Percentiles rank a stretch among this genome's conserved stretches.
These are phyloP conservation scores for Bipolaris oryzae DNA, from an alignment of 2,329 filamentous ascomycete genomes.

Conservation along the genomic window DNA sequence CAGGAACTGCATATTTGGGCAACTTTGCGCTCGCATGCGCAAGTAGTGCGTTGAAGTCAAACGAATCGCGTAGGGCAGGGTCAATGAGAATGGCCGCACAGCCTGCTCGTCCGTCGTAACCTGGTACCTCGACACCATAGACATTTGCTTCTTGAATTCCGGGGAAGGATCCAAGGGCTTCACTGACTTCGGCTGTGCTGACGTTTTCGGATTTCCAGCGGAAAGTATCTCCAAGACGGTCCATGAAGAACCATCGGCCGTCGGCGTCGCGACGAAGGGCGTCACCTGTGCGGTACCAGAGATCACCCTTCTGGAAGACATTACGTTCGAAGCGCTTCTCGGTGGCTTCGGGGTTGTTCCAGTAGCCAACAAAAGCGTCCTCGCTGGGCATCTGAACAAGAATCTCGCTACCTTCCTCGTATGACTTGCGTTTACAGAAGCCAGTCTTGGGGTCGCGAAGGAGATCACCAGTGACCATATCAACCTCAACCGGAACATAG, in stretches of 20 bases:
- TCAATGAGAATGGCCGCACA: slow-evolving; percentile 65
- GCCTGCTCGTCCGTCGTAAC: slow-evolving; percentile 59
- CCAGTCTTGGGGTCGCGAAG: slow-evolving; percentile 70
- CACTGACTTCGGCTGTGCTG: slow-evolving; percentile 55
- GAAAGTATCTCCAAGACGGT: slow-evolving; percentile 57
- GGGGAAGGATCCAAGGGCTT: slow-evolving; percentile 53
- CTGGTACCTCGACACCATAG: slow-evolving; percentile 56
- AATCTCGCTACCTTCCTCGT: slow-evolving; percentile 76
- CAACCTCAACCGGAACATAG: slow-evolving; percentile 71
- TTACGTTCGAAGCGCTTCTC: slow-evolving; percentile 58
- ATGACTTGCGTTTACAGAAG: slow-evolving; percentile 67
- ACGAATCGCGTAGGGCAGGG: slow-evolving; percentile 54
- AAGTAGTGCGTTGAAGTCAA: slow-evolving; percentile 62
- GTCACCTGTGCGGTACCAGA: slow-evolving; percentile 57
- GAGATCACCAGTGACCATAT: slow-evolving; percentile 71
- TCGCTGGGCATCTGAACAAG: slow-evolving; percentile 66
- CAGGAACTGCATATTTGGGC: slow-evolving; percentile 75
- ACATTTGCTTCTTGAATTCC: slow-evolving; percentile 56
- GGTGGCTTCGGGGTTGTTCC: slow-evolving; percentile 70
- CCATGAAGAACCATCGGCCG: slow-evolving; percentile 57
- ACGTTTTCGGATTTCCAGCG: slow-evolving; percentile 60
- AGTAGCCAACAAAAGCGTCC: slow-evolving; percentile 71
- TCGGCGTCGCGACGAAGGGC: slow-evolving; percentile 52
- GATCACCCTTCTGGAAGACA: slow-evolving; percentile 56
- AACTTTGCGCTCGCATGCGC: slow-evolving; percentile 64